phyloP scores from a whole-genome alignment of 345 rosid genomes.

The Boechera retrofracta region DNA sequence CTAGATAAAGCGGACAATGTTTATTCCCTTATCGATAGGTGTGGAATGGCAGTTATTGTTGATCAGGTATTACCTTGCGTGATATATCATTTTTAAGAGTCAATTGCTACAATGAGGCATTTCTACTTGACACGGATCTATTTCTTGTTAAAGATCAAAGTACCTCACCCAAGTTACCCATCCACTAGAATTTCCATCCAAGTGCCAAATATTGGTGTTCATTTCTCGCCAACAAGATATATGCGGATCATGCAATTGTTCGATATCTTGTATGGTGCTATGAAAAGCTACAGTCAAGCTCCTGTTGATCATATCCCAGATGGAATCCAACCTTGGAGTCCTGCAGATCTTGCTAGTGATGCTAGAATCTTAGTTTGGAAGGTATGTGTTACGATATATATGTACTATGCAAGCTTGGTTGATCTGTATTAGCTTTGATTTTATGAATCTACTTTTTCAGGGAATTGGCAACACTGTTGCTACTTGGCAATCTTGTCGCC shows the following conservation, averaged over 20 bases:
- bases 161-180: slow-evolving; percentile 83
- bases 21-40: slow-evolving; percentile 89
- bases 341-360: slow-evolving; percentile 71
- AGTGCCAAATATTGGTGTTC: slow-evolving; percentile 97
- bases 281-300: slow-evolving; percentile 70
- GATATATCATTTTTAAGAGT: slow-evolving; percentile 28
- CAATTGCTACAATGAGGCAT: slow-evolving; percentile 31
- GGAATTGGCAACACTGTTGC: slow-evolving; percentile 96
- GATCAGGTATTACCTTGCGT: slow-evolving; percentile 74
- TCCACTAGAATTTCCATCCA: slow-evolving; percentile 89
- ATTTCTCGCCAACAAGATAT: slow-evolving; percentile 89
- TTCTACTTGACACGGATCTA: slow-evolving; percentile 28
- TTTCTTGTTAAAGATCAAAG: slow-evolving; percentile 70
- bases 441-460: slow-evolving; percentile 49
- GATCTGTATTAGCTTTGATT: slow-evolving; percentile 32
- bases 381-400: slow-evolving; percentile 53
- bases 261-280: slow-evolving; percentile 59
- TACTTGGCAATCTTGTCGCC: slow-evolving; percentile 92
- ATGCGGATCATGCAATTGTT: slow-evolving; percentile 72
- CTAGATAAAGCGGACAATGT: slow-evolving; percentile 52
- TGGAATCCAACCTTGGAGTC: slow-evolving; percentile 65
- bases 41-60: slow-evolving; percentile 95
- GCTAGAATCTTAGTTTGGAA: slow-evolving; percentile 94
- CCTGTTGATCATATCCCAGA: slow-evolving; percentile 64
- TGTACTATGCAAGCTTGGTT: slow-evolving; percentile 38